Percentiles rank a stretch among this genome's conserved stretches.
phyloP scores from a whole-genome alignment of 495 filamentous ascomycete species.

The Eremomyces bilateralis region DNA sequence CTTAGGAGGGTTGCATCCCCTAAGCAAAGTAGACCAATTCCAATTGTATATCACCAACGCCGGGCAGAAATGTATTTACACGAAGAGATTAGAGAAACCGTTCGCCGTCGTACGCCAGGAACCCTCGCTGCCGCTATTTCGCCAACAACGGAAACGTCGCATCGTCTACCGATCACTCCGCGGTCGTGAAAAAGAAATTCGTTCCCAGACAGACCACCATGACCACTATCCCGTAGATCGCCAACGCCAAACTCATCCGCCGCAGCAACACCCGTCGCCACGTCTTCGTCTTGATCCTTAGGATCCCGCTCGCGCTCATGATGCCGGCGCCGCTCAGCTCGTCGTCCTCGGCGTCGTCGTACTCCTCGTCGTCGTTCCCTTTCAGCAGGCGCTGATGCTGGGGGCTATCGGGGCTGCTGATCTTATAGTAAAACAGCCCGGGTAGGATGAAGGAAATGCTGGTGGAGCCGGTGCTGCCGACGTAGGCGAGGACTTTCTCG shows the following conservation, averaged over 20 bases:
- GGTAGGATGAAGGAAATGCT: slow-evolving; percentile 93
- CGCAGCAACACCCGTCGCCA: slow-evolving; percentile 42
- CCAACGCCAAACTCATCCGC: slow-evolving; percentile 49
- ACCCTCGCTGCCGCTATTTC: too few relatives aligned
- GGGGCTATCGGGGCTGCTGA: slow-evolving; percentile 63
- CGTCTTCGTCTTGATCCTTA: slow-evolving; percentile 18
- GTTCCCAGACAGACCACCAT: slow-evolving; percentile 77
- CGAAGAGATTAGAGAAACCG: too few relatives aligned
- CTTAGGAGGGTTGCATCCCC: too few relatives aligned
- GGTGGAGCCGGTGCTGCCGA: slow-evolving; percentile 83
- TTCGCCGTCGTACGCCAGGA: too few relatives aligned
- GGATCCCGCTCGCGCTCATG: slow-evolving; percentile 11
- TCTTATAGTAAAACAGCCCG: slow-evolving; percentile 95
- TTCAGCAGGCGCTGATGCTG: slow-evolving; percentile 69
- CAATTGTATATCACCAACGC: too few relatives aligned
- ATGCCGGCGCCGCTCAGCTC: slow-evolving; percentile 7
- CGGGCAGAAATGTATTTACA: too few relatives aligned
- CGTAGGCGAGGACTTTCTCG: slow-evolving; percentile 80
- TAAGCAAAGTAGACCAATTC: too few relatives aligned
- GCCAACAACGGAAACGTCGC: too few relatives aligned
- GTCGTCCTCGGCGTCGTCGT: slow-evolving; percentile 18
- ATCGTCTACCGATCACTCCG: too few relatives aligned
- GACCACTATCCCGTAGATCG: slow-evolving; percentile 63
- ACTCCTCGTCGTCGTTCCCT: slow-evolving; percentile 55
- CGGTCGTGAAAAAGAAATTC: slow-evolving; percentile 51